Percentiles rank a stretch among this genome's conserved stretches.
phyloP scores from a whole-genome alignment of 495 filamentous ascomycete species.

The Tuber umbilicatum region DNA sequence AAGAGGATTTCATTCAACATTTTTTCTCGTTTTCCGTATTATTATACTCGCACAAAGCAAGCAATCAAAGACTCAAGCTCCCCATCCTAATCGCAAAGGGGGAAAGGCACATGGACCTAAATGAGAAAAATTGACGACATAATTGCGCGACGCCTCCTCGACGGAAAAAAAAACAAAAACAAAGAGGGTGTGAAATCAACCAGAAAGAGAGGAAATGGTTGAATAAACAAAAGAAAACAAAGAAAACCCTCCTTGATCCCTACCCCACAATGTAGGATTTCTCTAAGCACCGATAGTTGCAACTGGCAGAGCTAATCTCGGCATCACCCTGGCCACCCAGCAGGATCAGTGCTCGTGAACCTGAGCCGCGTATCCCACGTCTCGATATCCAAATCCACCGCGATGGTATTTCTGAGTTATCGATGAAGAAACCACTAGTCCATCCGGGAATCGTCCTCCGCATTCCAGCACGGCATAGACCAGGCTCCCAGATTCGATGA shows the following conservation, averaged over 20 bases:
- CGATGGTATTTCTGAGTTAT: conserved; percentile 19
- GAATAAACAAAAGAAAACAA: conserved; percentile 15
- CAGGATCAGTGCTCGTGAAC: conserved; percentile 17
- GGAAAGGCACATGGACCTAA: conserved; percentile 5
- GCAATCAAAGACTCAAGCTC: neutral
- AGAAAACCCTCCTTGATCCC: conserved; percentile 31
- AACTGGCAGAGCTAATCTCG: conserved; percentile 4
- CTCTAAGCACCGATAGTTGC: conserved; percentile 24
- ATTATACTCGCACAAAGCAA: neutral
- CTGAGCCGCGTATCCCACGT: conserved; percentile 23
- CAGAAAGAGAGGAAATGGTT: neutral
- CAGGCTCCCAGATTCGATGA: conserved; percentile 18
- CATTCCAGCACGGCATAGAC: conserved; percentile 17
- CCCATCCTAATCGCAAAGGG: conserved; percentile 1
- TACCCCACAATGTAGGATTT: conserved; percentile 13
- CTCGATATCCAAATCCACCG: conserved; percentile 17
- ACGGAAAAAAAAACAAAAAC: neutral
- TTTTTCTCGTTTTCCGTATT: neutral
- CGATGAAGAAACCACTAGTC: neutral
- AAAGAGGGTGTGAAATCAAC: neutral
- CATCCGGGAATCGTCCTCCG: conserved; percentile 25
- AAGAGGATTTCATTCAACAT: neutral
- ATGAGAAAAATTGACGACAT: conserved; percentile 20
- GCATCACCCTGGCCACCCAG: neutral
- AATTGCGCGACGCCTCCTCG: conserved; percentile 21